Evolutionary conservation across 164 flowering plant species (phyloP).

Genomic region (Dillenia suffruticosa): DNA sequence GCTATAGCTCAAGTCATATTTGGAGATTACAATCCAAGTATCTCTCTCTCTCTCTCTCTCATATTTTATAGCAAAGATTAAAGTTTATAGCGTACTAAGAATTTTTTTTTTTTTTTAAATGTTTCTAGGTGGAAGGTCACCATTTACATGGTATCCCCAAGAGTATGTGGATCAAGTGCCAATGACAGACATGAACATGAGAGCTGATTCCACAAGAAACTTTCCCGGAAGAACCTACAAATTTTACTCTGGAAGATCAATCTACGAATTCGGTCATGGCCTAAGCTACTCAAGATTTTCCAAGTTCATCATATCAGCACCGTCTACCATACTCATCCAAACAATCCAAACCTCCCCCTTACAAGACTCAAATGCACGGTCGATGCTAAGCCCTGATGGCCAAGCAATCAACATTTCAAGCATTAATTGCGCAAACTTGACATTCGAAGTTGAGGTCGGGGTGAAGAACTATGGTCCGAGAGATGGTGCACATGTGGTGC

Average conservation of each 20-base stretch:
- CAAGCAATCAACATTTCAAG: constrained; percentile 25
- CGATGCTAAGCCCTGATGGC: constrained; percentile 1
- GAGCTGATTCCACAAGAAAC: constrained; percentile 30
- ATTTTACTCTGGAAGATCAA: constrained; percentile 46
- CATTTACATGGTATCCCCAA: constrained; percentile 64
- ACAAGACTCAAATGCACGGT: not conserved
- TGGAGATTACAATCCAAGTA: constrained; percentile 68
- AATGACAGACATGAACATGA: constrained; percentile 72
- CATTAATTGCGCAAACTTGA: constrained; percentile 25
- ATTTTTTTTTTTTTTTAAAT: not conserved
- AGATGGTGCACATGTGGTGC: constrained; percentile 45
- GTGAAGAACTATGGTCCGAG: constrained; percentile 44
- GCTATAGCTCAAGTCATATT: constrained; percentile 66
- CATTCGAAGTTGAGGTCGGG: constrained; percentile 20
- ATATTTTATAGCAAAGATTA: not conserved
- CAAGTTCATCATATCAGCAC: constrained; percentile 25
- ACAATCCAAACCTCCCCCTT: not conserved
- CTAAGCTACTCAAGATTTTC: constrained; percentile 59
- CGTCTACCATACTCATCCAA: constrained; percentile 24
- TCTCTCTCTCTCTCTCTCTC: not conserved
- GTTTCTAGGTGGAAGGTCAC: constrained; percentile 54
- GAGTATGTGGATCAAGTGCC: constrained; percentile 42
- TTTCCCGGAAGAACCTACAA: constrained; percentile 72
- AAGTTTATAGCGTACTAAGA: too few species aligned
- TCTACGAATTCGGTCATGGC: constrained; percentile 60